Conservation (phyloP, 2,329 filamentous ascomycete genomes). For the Fusarium albosuccineum region DNA sequence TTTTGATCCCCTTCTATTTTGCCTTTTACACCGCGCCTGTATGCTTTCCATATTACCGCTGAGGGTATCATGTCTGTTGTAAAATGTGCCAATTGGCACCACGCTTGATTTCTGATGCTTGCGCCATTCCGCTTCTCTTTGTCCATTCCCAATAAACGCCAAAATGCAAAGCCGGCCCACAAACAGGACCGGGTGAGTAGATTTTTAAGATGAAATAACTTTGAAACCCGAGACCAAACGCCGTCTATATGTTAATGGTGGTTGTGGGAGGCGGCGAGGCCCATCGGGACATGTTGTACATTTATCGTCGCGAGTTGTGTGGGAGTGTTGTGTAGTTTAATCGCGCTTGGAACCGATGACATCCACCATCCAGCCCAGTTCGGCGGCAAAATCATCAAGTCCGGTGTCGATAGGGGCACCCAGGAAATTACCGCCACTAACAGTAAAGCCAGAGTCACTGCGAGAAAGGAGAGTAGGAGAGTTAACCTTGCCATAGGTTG, state of each 20-base stretch:
- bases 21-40: slow-evolving; percentile 3
- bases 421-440: slow-evolving; percentile 47
- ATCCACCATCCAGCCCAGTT: slow-evolving; percentile 66
- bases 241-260: slow-evolving; percentile 34
- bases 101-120: slow-evolving; percentile 17
- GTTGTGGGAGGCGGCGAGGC: slow-evolving; percentile 13
- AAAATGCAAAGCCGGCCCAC: slow-evolving; percentile 32
- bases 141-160: slow-evolving; percentile 32
- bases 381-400: slow-evolving; percentile 58
- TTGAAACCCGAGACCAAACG: slow-evolving; percentile 32
- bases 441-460: slow-evolving; percentile 32
- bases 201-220: slow-evolving; percentile 11
- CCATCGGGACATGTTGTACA: slow-evolving; percentile 19
- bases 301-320: slow-evolving; percentile 13
- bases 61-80: slow-evolving; percentile 19
- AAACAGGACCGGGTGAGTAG: slow-evolving; percentile 14
- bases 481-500: slow-evolving; percentile 39
- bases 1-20: slow-evolving; percentile 25
- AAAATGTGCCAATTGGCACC: slow-evolving; percentile 1
- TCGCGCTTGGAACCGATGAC: slow-evolving; percentile 55
- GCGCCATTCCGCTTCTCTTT: slow-evolving; percentile 28
- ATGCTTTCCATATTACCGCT: slow-evolving; percentile 28
- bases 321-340: slow-evolving; percentile 23
- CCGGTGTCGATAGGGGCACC: slow-evolving; percentile 53
- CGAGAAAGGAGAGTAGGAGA: slow-evolving; percentile 45